Evolutionary conservation across 1,284 basidiomycete genomes (phyloP).

Genomic region (Dichomitus squalens): DNA sequence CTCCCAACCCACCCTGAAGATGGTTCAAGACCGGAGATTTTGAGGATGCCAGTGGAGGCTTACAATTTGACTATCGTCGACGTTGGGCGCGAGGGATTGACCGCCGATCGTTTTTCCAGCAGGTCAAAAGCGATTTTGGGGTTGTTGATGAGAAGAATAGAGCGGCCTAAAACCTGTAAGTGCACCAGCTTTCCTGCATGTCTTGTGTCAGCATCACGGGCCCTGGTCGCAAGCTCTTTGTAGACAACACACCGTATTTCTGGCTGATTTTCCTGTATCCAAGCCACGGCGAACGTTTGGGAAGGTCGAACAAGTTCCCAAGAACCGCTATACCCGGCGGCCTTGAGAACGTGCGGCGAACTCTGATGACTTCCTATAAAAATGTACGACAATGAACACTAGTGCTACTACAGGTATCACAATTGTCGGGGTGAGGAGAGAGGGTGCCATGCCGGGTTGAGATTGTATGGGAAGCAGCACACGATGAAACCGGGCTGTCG

Average conservation of each 20-base stretch:
- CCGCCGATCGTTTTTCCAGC: slow-evolving; percentile 1
- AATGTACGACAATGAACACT: background rate
- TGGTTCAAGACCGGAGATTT: background rate
- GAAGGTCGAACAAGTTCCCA: slow-evolving; percentile 1
- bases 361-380: background rate
- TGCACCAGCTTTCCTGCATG: background rate
- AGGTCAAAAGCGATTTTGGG: background rate
- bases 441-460: background rate
- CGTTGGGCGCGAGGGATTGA: background rate
- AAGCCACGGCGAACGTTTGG: background rate
- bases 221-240: no score
- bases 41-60: background rate
- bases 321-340: background rate
- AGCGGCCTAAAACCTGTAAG: background rate
- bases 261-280: background rate
- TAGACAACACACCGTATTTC: background rate
- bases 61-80: background rate
- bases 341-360: background rate
- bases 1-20: background rate
- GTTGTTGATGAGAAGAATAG: slow-evolving; percentile 2
- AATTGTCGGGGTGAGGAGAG: background rate
- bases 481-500: no score
- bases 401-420: background rate
- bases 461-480: no score
- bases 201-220: background rate